These are phyloP conservation scores for Naganishia antarctica DNA, from an alignment of 768 basidiomycete species.

Conservation along the genomic window DNA sequence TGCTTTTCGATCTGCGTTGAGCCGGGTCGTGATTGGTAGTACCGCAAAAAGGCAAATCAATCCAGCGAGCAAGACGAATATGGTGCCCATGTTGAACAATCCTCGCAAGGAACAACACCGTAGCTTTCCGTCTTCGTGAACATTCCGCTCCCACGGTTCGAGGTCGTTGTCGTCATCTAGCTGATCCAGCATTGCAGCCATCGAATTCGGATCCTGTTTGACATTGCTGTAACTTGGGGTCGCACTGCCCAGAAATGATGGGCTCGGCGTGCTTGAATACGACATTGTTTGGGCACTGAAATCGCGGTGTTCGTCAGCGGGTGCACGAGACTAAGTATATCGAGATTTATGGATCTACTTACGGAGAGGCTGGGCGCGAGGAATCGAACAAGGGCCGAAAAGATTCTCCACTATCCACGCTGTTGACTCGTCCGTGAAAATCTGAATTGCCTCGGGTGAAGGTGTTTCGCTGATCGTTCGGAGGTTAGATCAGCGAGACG, in stretches of 20 bases:
- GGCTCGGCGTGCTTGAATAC: background rate
- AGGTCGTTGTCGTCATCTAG: constrained; percentile 42
- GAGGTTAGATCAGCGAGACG: background rate
- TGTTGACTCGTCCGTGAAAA: background rate
- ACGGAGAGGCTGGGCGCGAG: background rate
- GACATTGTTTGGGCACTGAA: constrained; percentile 2
- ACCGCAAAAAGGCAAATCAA: constrained; percentile 46
- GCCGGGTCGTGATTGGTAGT: constrained; percentile 35
- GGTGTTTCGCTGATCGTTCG: background rate
- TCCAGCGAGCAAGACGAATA: constrained; percentile 55
- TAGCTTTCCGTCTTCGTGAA: constrained; percentile 57
- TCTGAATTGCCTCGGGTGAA: background rate
- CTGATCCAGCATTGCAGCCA: background rate
- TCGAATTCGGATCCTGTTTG: constrained; percentile 14
- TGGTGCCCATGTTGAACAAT: constrained; percentile 66
- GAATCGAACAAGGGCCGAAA: background rate
- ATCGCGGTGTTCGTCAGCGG: background rate
- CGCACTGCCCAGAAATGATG: constrained; percentile 1
- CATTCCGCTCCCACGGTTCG: constrained; percentile 40
- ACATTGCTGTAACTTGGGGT: background rate
- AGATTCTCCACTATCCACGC: background rate
- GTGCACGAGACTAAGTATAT: background rate
- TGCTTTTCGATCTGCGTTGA: background rate
- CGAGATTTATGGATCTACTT: background rate
- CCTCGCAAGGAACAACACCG: constrained; percentile 66